Evolutionary conservation across 1,284 basidiomycete species (phyloP), one percentile per base, ranked within the genome.

Genomic region (Pterulicium gracile): DNA sequence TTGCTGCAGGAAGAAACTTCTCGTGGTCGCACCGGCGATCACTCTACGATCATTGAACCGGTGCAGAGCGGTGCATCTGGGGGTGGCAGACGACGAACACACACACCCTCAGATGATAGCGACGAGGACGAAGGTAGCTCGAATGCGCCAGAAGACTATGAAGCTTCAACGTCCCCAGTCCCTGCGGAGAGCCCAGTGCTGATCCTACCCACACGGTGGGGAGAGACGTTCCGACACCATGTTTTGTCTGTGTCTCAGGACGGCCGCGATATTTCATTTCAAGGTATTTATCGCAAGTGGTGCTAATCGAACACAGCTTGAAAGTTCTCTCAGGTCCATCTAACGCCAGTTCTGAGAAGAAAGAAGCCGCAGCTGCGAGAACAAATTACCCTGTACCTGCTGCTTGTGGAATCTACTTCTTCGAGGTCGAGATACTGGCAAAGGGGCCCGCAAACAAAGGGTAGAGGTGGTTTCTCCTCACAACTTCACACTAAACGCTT

Each of bases 391-490:
- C 82, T 2, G 82, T 94, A 42, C 92, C 92, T 1, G 70, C 80
- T 1, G 81, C 81, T 12, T 85, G 86, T 55, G 93, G 90, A 14
- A 80, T 95, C 42, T 91, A 88, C 60, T 97, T 95, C 61, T 97
- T 82, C 57, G 92, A 97, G 67, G 79, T 89, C 2, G 78, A 86
- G 54, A 79, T 96, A 39, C 60, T 82, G 14, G 75, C 79, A 56
- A 85, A 87, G 59, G 84, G 86, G n/a, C 68, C 13, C 18, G 10
- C 7, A 7, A 32, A 73, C 46, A 85, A 83, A 62, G 88, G 86
- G 73, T 91, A 32, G 56, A 58, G 76, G 62, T 52, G 34, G 41
- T 24, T 47, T 48, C 49, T 53, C 15, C 32, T 46, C 22, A 49
- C 47, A 45, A 24, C 55, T 45, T 34, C 24, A 49, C 35, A 48